A percentile compares a stretch with the other conserved stretches of the same genome.
Conservation (phyloP, 345 rosid genomes). For the Fremontodendron californicum region DNA sequence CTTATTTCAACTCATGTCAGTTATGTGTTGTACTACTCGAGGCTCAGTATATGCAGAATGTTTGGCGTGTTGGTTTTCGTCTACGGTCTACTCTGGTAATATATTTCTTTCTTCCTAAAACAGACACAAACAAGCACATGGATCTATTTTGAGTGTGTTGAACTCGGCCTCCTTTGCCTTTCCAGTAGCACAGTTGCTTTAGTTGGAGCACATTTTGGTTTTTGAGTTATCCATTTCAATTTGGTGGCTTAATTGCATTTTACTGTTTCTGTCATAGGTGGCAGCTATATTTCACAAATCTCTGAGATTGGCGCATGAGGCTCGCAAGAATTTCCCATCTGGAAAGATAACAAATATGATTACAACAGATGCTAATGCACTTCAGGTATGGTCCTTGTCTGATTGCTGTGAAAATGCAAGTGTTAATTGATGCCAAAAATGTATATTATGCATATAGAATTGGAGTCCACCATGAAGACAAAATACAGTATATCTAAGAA, state of each 20-base stretch:
- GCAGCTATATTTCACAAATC: conserved; percentile 93
- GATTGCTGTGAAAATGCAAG: not conserved
- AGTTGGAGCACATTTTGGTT: not conserved
- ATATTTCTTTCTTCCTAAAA: conserved; percentile 11
- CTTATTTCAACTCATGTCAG: conserved; percentile 35
- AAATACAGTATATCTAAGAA: too few relatives aligned
- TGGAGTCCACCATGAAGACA: not conserved
- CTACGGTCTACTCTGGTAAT: conserved; percentile 91
- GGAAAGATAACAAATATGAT: conserved; percentile 96
- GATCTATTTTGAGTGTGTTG: not conserved
- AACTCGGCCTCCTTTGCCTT: conserved; percentile 1
- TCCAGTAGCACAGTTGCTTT: not conserved
- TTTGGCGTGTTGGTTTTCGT: conserved; percentile 83
- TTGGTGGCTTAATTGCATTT: not conserved
- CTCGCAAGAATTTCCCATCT: conserved; percentile 75
- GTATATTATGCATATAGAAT: not conserved
- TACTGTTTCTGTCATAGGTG: conserved; percentile 42
- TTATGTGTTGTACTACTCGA: conserved; percentile 70
- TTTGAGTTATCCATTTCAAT: conserved; percentile 10
- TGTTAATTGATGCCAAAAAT: not conserved
- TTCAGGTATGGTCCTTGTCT: conserved; percentile 50
- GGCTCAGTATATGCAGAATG: conserved; percentile 78
- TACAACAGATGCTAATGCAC: conserved; percentile 88
- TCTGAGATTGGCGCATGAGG: conserved; percentile 76
- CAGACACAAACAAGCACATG: not conserved